Evolutionary conservation across 768 basidiomycete species (phyloP), one percentile per base, ranked within the genome.

Genomic region (Agaricus sinodeliciosus): DNA sequence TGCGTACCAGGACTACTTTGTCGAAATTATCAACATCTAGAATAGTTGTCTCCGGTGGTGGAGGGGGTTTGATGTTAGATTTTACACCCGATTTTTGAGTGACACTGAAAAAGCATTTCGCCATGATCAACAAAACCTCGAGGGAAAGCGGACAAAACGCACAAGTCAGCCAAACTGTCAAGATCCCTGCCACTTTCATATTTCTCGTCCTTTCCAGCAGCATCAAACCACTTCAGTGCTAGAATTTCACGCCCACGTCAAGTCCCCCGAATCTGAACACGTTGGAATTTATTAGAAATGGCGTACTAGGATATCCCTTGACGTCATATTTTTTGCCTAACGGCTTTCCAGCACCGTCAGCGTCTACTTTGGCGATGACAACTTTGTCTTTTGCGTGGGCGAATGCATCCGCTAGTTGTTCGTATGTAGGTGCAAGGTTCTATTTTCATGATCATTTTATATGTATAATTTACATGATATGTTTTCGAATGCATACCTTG

Each of bases 211-310:
- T 75, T 80, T 15, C 88, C 90, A 37, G 84, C 70, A 13, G 72
- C 80, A 51, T 82, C 76, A 63, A 97, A 95, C 92, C 91, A 97
- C 63, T 95, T 94, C 51, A 96, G 68, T 45, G 94, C 93, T 94
- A 59, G 11, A 31, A 31, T 31, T 42, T 42, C 51, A 16, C 55
- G 37, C 37, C 22, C 1, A 55, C 18, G n/a, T 57, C 43, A 59
- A 36, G 58, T 8, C 11, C 28, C 48, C 54, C 19, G 48, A n/a
- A 43, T 34, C 26, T 34, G 61, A 40, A 35, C 19, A 44, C 22
- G 41, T 31, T 31, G 18, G 39, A 27, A 39, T 18, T 2, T 37
- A 28, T 27, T 18, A 15, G 26, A 15, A 43, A 49, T 31, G 12
- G 80, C 90, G 62, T 55, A 94, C 91, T 95, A 13, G 93, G 93